Base-by-base conservation (phyloP, 495 filamentous ascomycete genomes). In the Cercophora newfieldiana region DNA sequence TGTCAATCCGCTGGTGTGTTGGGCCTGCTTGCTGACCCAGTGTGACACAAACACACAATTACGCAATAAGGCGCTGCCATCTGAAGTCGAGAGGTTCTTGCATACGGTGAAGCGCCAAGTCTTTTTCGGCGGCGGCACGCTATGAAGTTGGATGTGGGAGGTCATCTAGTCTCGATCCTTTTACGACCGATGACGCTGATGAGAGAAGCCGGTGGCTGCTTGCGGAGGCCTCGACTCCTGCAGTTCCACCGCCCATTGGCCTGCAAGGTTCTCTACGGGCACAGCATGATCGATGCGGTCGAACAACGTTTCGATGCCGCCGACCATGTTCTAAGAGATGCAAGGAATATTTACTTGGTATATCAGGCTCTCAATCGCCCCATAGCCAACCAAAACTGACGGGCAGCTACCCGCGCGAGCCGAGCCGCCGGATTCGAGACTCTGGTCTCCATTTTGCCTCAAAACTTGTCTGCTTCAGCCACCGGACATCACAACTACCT, bases 401-500 rank as follows among this genome's bases (percentile, higher is more conserved):
- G 8, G 37, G 18, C 4, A 26, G 8, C 3, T 22, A 24, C 50
- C 55, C 44, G 4, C 37, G 48, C 49, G 59, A 66, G 48, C 65
- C 65, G 59, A 62, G 44, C 58, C 58, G 29, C 28, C 65, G 65
- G 65, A 59, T 61, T 44, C 58, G 47, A 44, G n/a, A 30, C 51
- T 22, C 21, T 14, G 8, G 24, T 62, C 25, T 30, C 55, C 19
- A 37, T 59, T 66, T 55, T 61, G 29, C 48, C 56, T 55, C 64
- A 60, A 61, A 26, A 12, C 31, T 30, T 30, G 26, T 29, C 18
- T 10, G 10, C 14, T 66, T 62, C 58, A 62, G 59, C 65, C 64
- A 50, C 57, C 65, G 65, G 65, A 26, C 56, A 61, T 50, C 33
- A 66, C 59, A 62, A 66, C 30, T 61, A 58, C 65, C 18, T 61